Conservation (phyloP, 1,139 yeast genomes). For the Geotrichum candidum region DNA sequence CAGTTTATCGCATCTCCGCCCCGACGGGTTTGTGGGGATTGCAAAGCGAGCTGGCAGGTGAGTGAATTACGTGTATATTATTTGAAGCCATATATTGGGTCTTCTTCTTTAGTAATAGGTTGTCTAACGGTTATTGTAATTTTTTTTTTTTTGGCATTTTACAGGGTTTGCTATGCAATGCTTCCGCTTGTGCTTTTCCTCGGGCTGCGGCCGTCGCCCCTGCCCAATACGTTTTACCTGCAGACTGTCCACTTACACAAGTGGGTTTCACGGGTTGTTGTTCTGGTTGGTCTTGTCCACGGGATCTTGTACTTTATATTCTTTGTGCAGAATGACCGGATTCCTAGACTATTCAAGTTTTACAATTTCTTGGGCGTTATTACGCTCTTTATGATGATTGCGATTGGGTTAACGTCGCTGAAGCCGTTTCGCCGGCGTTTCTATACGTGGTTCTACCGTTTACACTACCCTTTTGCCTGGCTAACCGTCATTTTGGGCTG, state of each 20-base stretch:
- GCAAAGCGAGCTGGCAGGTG: constrained; percentile 34
- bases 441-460: constrained; percentile 55
- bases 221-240: constrained; percentile 52
- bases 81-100: too few relatives aligned
- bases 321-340: constrained; percentile 40
- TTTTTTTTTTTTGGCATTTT: constrained; percentile 27
- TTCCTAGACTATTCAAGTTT: constrained; percentile 40
- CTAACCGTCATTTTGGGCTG: constrained; percentile 50
- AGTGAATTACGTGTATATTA: background rate
- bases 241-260: constrained; percentile 59
- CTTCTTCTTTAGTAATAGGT: background rate
- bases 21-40: constrained; percentile 25
- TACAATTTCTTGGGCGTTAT: constrained; percentile 61
- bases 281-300: constrained; percentile 50
- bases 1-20: constrained; percentile 27
- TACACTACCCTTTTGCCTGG: constrained; percentile 71
- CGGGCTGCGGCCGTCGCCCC: constrained; percentile 55
- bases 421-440: constrained; percentile 48
- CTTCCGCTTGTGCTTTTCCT: constrained; percentile 61
- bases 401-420: constrained; percentile 52
- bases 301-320: constrained; percentile 47
- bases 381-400: constrained; percentile 41
- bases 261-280: constrained; percentile 68
- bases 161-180: constrained; percentile 58
- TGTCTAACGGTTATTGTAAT: background rate